Conservation (phyloP, 2,329 filamentous ascomycete species). For the Penicillium sp. region DNA sequence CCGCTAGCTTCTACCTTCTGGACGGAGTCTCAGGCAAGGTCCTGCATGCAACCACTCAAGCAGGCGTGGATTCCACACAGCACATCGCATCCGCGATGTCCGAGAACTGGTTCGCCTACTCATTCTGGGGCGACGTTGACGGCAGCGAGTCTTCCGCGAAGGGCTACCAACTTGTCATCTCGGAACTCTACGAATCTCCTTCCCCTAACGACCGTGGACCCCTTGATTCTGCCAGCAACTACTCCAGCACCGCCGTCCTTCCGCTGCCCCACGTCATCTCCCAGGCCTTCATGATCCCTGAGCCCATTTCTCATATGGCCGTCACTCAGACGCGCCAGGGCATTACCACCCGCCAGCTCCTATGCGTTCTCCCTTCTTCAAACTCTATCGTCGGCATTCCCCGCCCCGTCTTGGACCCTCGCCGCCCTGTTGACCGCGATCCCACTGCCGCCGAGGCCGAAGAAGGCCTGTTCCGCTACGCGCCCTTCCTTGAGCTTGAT, state of each 20-base stretch:
- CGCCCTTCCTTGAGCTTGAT: conserved; percentile 76
- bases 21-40: conserved; percentile 83
- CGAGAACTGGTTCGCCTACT: conserved; percentile 95
- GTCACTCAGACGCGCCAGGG: conserved; percentile 90
- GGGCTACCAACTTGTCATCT: conserved; percentile 80
- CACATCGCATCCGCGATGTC: conserved; percentile 75
- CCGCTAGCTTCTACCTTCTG: conserved; percentile 72
- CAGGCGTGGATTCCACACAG: conserved; percentile 70
- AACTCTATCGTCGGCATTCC: conserved; percentile 78
- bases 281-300: conserved; percentile 76
- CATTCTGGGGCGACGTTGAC: conserved; percentile 61
- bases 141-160: conserved; percentile 56
- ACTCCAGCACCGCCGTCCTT: conserved; percentile 63
- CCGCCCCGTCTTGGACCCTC: conserved; percentile 75
- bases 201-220: conserved; percentile 80
- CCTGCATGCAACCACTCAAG: conserved; percentile 68
- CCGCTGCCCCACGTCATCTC: conserved; percentile 72
- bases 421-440: conserved; percentile 81
- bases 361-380: conserved; percentile 72
- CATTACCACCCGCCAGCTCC: conserved; percentile 77
- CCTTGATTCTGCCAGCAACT: conserved; percentile 67
- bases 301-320: conserved; percentile 73
- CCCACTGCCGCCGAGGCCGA: conserved; percentile 74
- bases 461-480: conserved; percentile 78
- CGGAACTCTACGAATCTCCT: conserved; percentile 87